phyloP scores from a whole-genome alignment of 1,284 basidiomycete species.

The Flammula alnicola region DNA sequence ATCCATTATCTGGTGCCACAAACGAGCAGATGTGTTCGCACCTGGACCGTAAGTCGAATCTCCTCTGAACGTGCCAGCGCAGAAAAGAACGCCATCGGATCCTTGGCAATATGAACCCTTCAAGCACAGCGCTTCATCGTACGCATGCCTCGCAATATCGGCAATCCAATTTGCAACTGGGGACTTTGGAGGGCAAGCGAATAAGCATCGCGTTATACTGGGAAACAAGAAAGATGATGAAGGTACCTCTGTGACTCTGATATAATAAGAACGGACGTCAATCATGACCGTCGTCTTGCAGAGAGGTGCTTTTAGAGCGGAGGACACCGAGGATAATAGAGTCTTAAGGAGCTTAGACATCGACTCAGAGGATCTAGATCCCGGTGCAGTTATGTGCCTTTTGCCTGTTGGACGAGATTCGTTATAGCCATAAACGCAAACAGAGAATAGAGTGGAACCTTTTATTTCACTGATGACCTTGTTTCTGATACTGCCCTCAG shows the following conservation, averaged over 20 bases:
- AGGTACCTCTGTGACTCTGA: conserved; percentile 71
- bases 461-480: conserved; percentile 69
- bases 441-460: conserved; percentile 43
- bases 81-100: conserved; percentile 81
- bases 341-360: conserved; percentile 68
- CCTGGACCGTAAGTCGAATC: conserved; percentile 88
- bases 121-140: conserved; percentile 77
- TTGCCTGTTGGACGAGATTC: conserved; percentile 49
- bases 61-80: conserved; percentile 87
- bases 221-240: neutral
- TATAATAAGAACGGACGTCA: conserved; percentile 77
- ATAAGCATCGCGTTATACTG: neutral
- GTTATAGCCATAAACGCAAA: neutral
- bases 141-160: conserved; percentile 85
- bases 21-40: conserved; percentile 27
- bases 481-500: conserved; percentile 65
- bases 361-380: conserved; percentile 59
- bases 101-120: conserved; percentile 56
- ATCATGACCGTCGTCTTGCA: conserved; percentile 73
- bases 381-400: conserved; percentile 66
- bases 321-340: conserved; percentile 74
- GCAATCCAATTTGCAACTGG: conserved; percentile 90
- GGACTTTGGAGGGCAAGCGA: conserved; percentile 48
- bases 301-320: conserved; percentile 73
- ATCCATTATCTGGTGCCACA: conserved; percentile 4